Evolutionary conservation across 164 flowering plant genomes (phyloP).

Genomic region (Aristolochia fimbriata): DNA sequence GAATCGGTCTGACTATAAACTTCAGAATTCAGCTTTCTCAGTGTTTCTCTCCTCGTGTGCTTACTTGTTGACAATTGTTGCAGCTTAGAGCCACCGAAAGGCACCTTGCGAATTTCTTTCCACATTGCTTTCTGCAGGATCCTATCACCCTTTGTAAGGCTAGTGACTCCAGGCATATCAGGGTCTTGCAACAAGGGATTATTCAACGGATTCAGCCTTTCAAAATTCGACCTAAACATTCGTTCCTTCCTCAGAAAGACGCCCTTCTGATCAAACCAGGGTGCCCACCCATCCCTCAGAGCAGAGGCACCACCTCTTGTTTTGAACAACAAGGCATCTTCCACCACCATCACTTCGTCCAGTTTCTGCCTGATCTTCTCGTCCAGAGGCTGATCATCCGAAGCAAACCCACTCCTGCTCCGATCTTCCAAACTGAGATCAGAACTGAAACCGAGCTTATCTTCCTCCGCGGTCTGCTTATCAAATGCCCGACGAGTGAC

Average conservation of each 20-base stretch:
- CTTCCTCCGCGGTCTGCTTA: slow-evolving; percentile 37
- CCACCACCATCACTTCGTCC: slow-evolving; percentile 39
- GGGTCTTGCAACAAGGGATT: slow-evolving; percentile 92
- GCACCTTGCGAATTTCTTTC: slow-evolving; percentile 40
- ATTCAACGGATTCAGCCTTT: slow-evolving; percentile 69
- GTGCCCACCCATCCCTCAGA: slow-evolving; percentile 87
- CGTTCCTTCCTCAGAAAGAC: slow-evolving; percentile 70
- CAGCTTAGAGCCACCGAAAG: slow-evolving; percentile 17
- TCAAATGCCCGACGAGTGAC: slow-evolving; percentile 44
- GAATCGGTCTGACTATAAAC: slow-evolving; percentile 18
- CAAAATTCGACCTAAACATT: slow-evolving; percentile 81
- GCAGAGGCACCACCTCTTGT: slow-evolving; percentile 25
- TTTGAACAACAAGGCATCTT: slow-evolving; percentile 79
- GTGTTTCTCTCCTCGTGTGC: not conserved
- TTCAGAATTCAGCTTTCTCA: slow-evolving; percentile 10
- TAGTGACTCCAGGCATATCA: slow-evolving; percentile 56
- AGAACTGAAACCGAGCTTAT: slow-evolving; percentile 3
- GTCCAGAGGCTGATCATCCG: slow-evolving; percentile 80
- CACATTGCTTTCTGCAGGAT: slow-evolving; percentile 42
- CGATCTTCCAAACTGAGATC: slow-evolving; percentile 17
- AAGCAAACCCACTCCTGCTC: slow-evolving; percentile 42
- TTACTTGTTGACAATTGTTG: not conserved
- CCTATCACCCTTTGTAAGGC: slow-evolving; percentile 71
- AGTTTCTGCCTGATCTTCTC: slow-evolving; percentile 51
- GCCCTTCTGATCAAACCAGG: slow-evolving; percentile 85